phyloP scores from a whole-genome alignment of 495 filamentous ascomycete species.

The Venustampulla echinocandica region DNA sequence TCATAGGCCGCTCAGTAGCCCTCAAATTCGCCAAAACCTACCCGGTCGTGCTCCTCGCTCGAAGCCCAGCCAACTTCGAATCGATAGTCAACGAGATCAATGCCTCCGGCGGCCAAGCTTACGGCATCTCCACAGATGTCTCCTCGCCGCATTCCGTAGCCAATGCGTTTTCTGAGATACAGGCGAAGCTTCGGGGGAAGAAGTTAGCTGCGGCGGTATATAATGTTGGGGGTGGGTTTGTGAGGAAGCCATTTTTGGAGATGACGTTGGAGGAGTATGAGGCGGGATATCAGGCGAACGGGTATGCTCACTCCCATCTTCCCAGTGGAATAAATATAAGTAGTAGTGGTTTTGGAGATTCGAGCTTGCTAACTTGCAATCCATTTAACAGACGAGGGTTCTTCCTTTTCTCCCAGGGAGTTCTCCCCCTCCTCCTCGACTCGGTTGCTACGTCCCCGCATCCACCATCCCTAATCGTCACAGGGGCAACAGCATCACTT shows the following conservation, averaged over 20 bases:
- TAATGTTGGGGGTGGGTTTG: conserved; percentile 65
- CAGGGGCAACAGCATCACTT: conserved; percentile 76
- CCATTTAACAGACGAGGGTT: conserved; percentile 55
- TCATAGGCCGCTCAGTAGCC: conserved; percentile 36
- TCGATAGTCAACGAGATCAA: conserved; percentile 58
- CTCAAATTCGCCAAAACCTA: conserved; percentile 54
- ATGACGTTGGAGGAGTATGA: conserved; percentile 56
- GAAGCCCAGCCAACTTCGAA: conserved; percentile 51
- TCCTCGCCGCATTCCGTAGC: conserved; percentile 45
- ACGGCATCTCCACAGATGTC: conserved; percentile 61
- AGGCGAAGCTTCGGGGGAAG: conserved; percentile 38
- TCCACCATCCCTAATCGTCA: conserved; percentile 79
- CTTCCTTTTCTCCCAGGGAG: conserved; percentile 67
- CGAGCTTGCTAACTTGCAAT: no score
- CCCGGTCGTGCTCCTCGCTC: conserved; percentile 56
- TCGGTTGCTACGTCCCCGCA: conserved; percentile 40
- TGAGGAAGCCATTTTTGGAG: conserved; percentile 76
- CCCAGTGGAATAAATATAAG: no score
- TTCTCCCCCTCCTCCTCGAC: conserved; percentile 61
- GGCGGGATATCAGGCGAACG: conserved; percentile 45
- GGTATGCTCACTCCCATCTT: no score
- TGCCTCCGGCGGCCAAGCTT: conserved; percentile 48
- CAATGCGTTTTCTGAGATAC: conserved; percentile 51
- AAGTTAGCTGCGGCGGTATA: conserved; percentile 72
- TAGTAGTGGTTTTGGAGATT: no score